Evolutionary conservation across 345 rosid species (phyloP).

Genomic region (Salix exigua): DNA sequence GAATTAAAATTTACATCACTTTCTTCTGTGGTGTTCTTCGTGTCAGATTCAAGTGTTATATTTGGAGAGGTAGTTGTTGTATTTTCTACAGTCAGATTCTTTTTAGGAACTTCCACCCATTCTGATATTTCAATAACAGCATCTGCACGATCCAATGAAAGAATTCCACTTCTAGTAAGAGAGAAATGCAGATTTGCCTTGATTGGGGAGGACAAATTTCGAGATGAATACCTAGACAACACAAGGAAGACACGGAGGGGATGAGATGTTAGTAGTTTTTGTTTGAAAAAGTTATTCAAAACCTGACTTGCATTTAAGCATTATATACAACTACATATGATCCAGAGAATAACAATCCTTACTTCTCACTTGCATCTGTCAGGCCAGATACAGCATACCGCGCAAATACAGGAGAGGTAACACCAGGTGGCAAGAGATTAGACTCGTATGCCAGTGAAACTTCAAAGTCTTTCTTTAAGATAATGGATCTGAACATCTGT

Average conservation of each 20-base stretch:
- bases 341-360: slow-evolving; percentile 28
- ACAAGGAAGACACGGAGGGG: neutral
- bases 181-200: slow-evolving; percentile 90
- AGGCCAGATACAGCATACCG: slow-evolving; percentile 82
- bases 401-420: slow-evolving; percentile 61
- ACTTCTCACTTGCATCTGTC: slow-evolving; percentile 77
- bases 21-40: slow-evolving; percentile 49
- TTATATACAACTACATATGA: neutral
- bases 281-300: neutral
- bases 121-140: slow-evolving; percentile 91
- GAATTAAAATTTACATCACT: slow-evolving; percentile 42
- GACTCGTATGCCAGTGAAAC: slow-evolving; percentile 79
- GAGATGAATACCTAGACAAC: slow-evolving; percentile 67
- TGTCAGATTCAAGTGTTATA: slow-evolving; percentile 45
- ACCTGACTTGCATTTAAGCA: slow-evolving; percentile 10
- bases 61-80: slow-evolving; percentile 51
- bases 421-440: slow-evolving; percentile 72
- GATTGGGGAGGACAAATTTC: slow-evolving; percentile 89
- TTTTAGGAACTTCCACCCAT: slow-evolving; percentile 95
- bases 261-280: slow-evolving; percentile 1
- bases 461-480: slow-evolving; percentile 82
- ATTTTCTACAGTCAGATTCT: slow-evolving; percentile 62
- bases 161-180: slow-evolving; percentile 88
- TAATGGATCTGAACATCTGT: slow-evolving; percentile 86
- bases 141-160: slow-evolving; percentile 85